Base-by-base conservation (phyloP, 306 rosid genomes). In the Casuarina glauca region DNA sequence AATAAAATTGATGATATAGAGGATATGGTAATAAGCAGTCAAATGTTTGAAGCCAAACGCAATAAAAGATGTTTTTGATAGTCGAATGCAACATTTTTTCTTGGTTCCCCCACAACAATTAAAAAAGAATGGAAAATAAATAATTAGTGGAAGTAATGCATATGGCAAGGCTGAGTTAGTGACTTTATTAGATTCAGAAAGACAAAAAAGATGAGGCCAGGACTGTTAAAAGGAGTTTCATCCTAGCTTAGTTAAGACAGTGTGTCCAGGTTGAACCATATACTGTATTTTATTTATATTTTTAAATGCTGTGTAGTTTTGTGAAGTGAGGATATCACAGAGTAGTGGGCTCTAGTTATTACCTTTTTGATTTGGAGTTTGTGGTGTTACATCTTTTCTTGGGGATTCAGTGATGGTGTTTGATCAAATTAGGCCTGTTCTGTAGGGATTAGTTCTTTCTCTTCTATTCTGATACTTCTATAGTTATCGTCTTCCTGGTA, bases 161-260 rank as follows among this genome's bases (percentile, higher is more conserved):
- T 45, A 41, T 12, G n/a, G 48, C 51, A 44, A 41, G 42, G 15
- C 43, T 26, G 57, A 13, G n/a, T 9, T 42, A 60, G 74, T 15
- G 74, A 35, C 45, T 48, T 64, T 63, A 20, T 69, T 79, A 72
- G 48, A 82, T 62, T 48, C 60, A 63, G 20, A 74, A 73, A 75
- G 62, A 61, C 44, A 53, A 41, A 51, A 1, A 52, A 48, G 74
- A 70, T 48, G 13, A 63, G n/a, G 32, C 32, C 53, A 66, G 71
- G 35, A 41, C 26, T 38, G 53, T 0, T 61, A 17, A 75, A 68
- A 49, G 67, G 66, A 69, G 57, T 36, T 49, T 38, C 76, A 3
- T 38, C 43, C 66, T 16, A 16, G 67, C 57, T 69, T 80, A 50
- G 39, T 64, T 80, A 41, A 70, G 20, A n/a, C 3, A 42, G 9